Evolutionary conservation across 2,329 filamentous ascomycete species (phyloP).

Genomic region (Ophiostoma piceae): DNA sequence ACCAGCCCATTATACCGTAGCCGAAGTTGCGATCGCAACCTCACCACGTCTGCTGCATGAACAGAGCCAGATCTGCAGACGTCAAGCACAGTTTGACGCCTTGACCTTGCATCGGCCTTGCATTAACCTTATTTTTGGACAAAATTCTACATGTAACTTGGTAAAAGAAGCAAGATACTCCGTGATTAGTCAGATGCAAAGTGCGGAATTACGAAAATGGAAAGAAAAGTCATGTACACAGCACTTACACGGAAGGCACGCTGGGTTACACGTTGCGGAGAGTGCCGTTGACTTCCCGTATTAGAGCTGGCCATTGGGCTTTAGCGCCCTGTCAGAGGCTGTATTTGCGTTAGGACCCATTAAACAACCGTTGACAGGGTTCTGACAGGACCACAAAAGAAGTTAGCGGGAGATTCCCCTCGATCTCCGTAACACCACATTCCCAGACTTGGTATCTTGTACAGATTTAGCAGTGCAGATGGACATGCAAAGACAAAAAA

Average conservation of each 20-base stretch:
- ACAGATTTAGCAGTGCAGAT: too few species aligned
- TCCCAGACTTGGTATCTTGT: neutral
- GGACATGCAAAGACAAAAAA: neutral
- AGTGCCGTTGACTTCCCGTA: neutral
- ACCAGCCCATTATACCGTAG: neutral
- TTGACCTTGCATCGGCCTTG: neutral
- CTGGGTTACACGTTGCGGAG: slow-evolving; percentile 1
- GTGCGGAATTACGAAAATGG: neutral
- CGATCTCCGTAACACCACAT: slow-evolving; percentile 3
- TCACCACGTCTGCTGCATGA: neutral
- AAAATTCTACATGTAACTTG: neutral
- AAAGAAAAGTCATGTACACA: neutral
- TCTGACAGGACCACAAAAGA: neutral
- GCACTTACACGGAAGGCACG: slow-evolving; percentile 7
- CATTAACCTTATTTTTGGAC: neutral
- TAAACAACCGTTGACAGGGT: slow-evolving; percentile 4
- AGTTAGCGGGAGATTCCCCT: slow-evolving; percentile 3
- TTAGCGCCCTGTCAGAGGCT: neutral
- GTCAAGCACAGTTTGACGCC: neutral
- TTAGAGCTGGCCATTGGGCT: neutral
- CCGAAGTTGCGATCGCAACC: slow-evolving; percentile 6
- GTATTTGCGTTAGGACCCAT: neutral
- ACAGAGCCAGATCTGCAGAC: neutral
- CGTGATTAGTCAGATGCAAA: neutral
- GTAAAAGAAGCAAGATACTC: neutral